These are phyloP conservation scores for Saturnispora kantuleensis DNA, from an alignment of 805 yeast species.

Conservation along the genomic window DNA sequence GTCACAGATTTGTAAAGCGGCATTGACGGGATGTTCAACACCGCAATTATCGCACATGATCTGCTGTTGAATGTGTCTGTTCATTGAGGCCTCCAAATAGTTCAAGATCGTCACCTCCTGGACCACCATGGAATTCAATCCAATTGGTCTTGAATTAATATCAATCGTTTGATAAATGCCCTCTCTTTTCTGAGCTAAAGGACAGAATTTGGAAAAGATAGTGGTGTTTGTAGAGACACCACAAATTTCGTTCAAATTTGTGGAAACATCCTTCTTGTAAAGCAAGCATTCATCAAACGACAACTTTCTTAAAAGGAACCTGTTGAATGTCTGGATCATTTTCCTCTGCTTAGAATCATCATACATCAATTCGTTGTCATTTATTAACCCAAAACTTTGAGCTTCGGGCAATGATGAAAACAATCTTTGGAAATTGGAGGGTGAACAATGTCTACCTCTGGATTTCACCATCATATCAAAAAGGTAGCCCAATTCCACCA, in stretches of 20 bases:
- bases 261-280: slow-evolving; percentile 14
- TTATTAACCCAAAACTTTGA: slow-evolving; percentile 39
- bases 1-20: slow-evolving; percentile 38
- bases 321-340: slow-evolving; percentile 44
- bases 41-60: slow-evolving; percentile 46
- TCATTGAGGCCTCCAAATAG: slow-evolving; percentile 54
- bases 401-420: slow-evolving; percentile 43
- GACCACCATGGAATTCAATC: slow-evolving; percentile 20
- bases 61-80: slow-evolving; percentile 37
- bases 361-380: slow-evolving; percentile 36
- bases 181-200: slow-evolving; percentile 26
- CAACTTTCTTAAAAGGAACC: slow-evolving; percentile 46
- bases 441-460: slow-evolving; percentile 65
- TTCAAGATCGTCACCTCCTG: slow-evolving; percentile 35
- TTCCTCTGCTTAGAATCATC: slow-evolving; percentile 36
- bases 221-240: slow-evolving; percentile 37
- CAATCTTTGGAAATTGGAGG: slow-evolving; percentile 64
- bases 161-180: slow-evolving; percentile 34
- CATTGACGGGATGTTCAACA: slow-evolving; percentile 44
- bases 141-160: slow-evolving; percentile 28
- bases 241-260: slow-evolving; percentile 23
- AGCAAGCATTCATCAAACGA: slow-evolving; percentile 38
- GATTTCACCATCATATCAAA: slow-evolving; percentile 89
- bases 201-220: slow-evolving; percentile 32
- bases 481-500: slow-evolving; percentile 79